Evolutionary conservation across 768 basidiomycete genomes (phyloP), one percentile per base, ranked within the genome.

Genomic region (Amanita inopinata): DNA sequence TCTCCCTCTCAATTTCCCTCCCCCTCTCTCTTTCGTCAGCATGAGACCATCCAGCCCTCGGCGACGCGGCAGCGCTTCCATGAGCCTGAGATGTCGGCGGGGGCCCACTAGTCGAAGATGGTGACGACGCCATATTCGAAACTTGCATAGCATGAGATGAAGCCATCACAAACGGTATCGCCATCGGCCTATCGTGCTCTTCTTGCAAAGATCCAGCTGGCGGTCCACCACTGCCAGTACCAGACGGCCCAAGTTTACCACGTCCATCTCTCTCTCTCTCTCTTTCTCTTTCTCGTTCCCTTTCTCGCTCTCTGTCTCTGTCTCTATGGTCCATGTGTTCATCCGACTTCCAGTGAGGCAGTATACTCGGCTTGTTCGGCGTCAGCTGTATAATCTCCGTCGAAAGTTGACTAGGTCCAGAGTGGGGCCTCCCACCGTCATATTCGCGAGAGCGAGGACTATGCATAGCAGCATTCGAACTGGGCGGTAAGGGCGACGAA

Each of bases 321-420:
- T 53, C 52, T 17, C 51, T 34, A 39, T 33, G 31, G 11, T 34
- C 38, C 10, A 12, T 24, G 25, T 38, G 37, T 10, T 45, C 31
- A 33, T 46, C 44, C 17, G 8, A 12, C 37, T 46, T 46, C 44
- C 44, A 46, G 24, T 52, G 52, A 24, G 38, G 30, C 11, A 53
- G 53, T 52, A 48, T 58, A 22, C 40, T 51, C 30, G 59, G 43
- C 42, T 64, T 67, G 4, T 61, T 56, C 5, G 68, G 64, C 27
- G 69, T 63, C 9, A 75, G 56, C 41, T 67, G 75, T 32, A 78
- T 72, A 33, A 74, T 60, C 46, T 78, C 76, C 14, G 73, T 68
- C 7, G 69, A 65, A 49, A 72, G 71, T 24, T 58, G 56, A 38
- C 59, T 53, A 23, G 58, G 66, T 1, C 57, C 58, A 25, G 57